These are phyloP conservation scores for slime mould (Dictyostelium discoideum) DNA, from an alignment of 78 protist genomes.

Conservation along the genomic window dicty_2.7 NC_007088.5:1627501-1628000, in stretches of 20 bases:
- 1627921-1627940: not conserved
- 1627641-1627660: not conserved
- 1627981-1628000: not conserved
- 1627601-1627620: not conserved
- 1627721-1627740: not conserved
- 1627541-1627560: conserved; percentile 3
- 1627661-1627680: not conserved
- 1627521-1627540: not conserved
- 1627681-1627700: not conserved
- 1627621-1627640: conserved; percentile 5
- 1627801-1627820: not conserved
- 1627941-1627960: not conserved
- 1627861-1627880: not conserved
- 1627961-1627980: not conserved
- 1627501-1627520: not conserved
- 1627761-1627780: not conserved
- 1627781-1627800: too few relatives aligned
- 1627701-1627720: not conserved
- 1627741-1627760: not conserved
- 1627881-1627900: not conserved
- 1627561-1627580: not conserved
- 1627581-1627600: not conserved
- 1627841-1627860: not conserved
- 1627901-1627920: not conserved
- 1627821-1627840: too few relatives aligned